Percentiles rank a stretch among this genome's conserved stretches.
Conservation (phyloP, 2,329 filamentous ascomycete genomes). For the Trichoderma pleuroti region DNA sequence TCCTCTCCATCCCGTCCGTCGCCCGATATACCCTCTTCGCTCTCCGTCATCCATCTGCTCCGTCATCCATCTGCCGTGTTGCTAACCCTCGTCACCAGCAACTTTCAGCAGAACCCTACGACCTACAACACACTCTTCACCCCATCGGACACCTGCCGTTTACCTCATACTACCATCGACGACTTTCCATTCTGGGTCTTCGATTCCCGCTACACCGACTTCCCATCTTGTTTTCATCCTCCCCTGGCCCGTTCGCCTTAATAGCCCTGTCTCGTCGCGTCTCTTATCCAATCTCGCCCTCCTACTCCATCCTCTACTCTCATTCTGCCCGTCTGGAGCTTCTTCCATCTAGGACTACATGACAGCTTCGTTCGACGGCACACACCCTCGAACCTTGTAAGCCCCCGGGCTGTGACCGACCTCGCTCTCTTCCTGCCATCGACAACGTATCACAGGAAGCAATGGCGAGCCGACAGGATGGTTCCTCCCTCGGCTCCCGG, state of each 20-base stretch:
- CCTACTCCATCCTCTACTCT: not conserved
- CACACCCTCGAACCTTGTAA: conserved; percentile 37
- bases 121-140: conserved; percentile 24
- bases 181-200: conserved; percentile 21
- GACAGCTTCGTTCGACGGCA: conserved; percentile 35
- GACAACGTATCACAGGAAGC: conserved; percentile 34
- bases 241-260: conserved; percentile 22
- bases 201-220: conserved; percentile 24
- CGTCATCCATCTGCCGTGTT: not conserved
- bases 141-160: conserved; percentile 34
- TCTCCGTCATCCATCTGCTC: not conserved
- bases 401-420: conserved; percentile 35
- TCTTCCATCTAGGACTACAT: conserved; percentile 36
- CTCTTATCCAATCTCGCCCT: not conserved
- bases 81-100: conserved; percentile 25
- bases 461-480: conserved; percentile 41
- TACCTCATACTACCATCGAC: conserved; percentile 21
- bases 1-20: not conserved
- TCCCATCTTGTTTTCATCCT: conserved; percentile 20
- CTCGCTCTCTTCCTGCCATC: conserved; percentile 33
- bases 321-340: conserved; percentile 7
- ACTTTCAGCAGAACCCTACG: conserved; percentile 17
- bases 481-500: conserved; percentile 36
- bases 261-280: conserved; percentile 13
- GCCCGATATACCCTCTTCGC: not conserved